Evolutionary conservation across 768 basidiomycete genomes (phyloP).

Genomic region (Hydnum rufescens): DNA sequence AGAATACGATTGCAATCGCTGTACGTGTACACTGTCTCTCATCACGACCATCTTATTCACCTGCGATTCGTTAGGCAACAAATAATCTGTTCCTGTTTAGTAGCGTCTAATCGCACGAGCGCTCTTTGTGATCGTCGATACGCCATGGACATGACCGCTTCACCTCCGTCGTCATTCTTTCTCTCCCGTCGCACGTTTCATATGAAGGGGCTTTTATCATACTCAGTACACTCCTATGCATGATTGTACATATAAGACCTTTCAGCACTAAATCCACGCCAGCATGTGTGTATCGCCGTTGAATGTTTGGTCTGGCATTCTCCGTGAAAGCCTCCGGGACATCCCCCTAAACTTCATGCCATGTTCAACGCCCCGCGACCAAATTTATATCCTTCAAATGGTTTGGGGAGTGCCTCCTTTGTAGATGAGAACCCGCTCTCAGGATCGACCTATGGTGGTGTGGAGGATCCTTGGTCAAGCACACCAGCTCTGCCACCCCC

Average conservation of each 20-base stretch:
- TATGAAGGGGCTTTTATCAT: neutral
- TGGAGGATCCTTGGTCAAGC: constrained; percentile 20
- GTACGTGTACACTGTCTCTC: constrained; percentile 17
- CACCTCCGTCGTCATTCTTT: neutral
- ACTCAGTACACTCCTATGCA: neutral
- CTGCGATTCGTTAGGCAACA: constrained; percentile 71
- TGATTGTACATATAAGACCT: neutral
- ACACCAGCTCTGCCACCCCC: constrained; percentile 15
- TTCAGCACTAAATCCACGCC: too few species aligned
- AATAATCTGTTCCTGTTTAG: constrained; percentile 69
- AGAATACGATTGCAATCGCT: constrained; percentile 86
- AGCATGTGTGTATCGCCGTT: too few species aligned
- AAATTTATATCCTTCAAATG: constrained; percentile 3
- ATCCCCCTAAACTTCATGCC: neutral
- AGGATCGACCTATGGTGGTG: constrained; percentile 12
- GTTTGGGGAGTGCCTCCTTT: constrained; percentile 6
- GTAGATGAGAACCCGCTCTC: constrained; percentile 11
- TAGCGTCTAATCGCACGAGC: constrained; percentile 3
- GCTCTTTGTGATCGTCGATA: neutral
- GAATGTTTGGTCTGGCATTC: too few species aligned
- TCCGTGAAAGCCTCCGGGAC: too few species aligned
- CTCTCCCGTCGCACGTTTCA: neutral
- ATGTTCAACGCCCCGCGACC: constrained; percentile 81
- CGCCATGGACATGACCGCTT: neutral
- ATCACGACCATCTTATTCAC: neutral